Base-by-base conservation (phyloP, 192 early-diverging fungal genomes). In the Podochytrium sp. region DNA sequence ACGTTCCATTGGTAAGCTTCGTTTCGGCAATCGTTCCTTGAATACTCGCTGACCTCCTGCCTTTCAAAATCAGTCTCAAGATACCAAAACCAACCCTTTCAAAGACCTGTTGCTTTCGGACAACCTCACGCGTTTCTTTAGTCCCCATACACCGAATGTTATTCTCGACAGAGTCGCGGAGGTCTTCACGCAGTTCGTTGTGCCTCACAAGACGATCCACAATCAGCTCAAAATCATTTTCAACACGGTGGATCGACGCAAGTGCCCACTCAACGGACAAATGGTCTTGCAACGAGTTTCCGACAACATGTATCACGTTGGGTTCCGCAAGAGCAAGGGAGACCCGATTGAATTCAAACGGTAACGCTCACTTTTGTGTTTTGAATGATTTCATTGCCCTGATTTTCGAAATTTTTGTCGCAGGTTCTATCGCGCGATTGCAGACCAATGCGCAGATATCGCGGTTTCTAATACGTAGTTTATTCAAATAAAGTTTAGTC, bases 231-330 rank as follows among this genome's bases (percentile, higher is more conserved):
- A 72, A 58, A 89, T 90, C 30, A 47, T 71, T 2, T 90, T 92
- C 60, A 83, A 76, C 29, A 90, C 89, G 0, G 88, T 90, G n/a
- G 89, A 91, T 76, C 82, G 80, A 51, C 67, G 90, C 27, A 81
- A 87, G 56, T 90, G 90, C 72, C 89, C 86, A 27, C 64, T 92
- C 43, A 78, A 86, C 40, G 91, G 91, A 20, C 85, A 85, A 25
- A 79, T 91, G 18, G 68, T 71, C 10, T 81, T 91, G 10, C 88
- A 88, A 42, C 81, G 80, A 5, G 77, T 82, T 20, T 73, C 72
- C 5, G 52, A 67, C 1, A 74, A 78, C 12, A 30, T 80, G 43
- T 73, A 81, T 23, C 68, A 91, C 3, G 88, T 91, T 14, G 80
- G 76, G 33, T 91, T 92, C 83, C 74, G 79, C 34, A 91, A 89